These are phyloP conservation scores for Saitozyma podzolica DNA, from an alignment of 768 basidiomycete species.

Conservation along the genomic window DNA sequence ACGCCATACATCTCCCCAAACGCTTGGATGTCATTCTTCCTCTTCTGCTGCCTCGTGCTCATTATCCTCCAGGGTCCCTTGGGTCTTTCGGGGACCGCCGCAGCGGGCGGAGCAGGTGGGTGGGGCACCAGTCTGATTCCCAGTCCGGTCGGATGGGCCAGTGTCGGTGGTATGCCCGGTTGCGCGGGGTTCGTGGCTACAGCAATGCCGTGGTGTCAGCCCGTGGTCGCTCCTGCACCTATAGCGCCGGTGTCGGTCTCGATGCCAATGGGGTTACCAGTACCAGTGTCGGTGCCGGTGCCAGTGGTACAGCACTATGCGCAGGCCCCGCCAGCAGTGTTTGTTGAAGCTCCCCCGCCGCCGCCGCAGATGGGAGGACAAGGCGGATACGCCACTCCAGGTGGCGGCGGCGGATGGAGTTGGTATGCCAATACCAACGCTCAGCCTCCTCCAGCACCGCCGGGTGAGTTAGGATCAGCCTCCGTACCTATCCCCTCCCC, in stretches of 20 bases:
- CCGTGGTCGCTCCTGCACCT: background rate
- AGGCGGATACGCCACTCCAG: constrained; percentile 28
- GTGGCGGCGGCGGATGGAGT: constrained; percentile 37
- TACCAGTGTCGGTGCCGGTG: constrained; percentile 15
- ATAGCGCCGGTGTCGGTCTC: background rate
- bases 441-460: constrained; percentile 4
- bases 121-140: too few species aligned
- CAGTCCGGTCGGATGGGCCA: background rate
- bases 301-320: constrained; percentile 10
- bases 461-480: too few species aligned
- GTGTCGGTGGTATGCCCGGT: constrained; percentile 27
- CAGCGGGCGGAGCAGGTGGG: constrained; percentile 5
- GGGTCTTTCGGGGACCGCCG: constrained; percentile 25
- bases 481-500: too few species aligned
- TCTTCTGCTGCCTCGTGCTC: constrained; percentile 42
- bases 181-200: constrained; percentile 28
- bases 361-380: constrained; percentile 44
- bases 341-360: background rate
- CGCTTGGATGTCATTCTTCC: constrained; percentile 48
- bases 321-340: background rate
- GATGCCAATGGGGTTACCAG: background rate
- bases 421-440: constrained; percentile 41
- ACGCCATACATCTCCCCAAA: constrained; percentile 37
- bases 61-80: constrained; percentile 48
- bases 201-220: constrained; percentile 36